Percentiles rank a stretch among this genome's conserved stretches.
phyloP scores from a whole-genome alignment of 2,329 filamentous ascomycete genomes.

The Shiraia bambusicola region DNA sequence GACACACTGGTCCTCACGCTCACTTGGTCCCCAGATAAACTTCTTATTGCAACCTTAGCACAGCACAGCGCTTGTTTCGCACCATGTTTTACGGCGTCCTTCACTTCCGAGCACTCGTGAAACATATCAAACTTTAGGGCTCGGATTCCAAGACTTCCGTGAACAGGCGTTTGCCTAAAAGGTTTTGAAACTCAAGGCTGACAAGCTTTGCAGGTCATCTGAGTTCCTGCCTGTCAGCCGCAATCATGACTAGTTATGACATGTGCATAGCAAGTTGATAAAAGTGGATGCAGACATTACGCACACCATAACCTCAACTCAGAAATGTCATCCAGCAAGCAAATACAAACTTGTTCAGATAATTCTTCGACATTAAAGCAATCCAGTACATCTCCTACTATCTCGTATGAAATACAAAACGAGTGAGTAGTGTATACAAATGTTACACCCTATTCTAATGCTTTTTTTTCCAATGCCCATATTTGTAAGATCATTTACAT shows the following conservation, averaged over 20 bases:
- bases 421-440: conserved; percentile 3
- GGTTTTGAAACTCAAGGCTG: conserved; percentile 24
- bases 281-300: too few relatives aligned
- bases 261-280: neutral
- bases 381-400: neutral
- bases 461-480: neutral
- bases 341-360: too few relatives aligned
- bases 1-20: too few relatives aligned
- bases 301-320: too few relatives aligned
- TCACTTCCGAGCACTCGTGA: neutral
- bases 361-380: too few relatives aligned
- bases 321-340: too few relatives aligned
- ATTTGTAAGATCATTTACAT: neutral
- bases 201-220: conserved; percentile 1
- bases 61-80: neutral
- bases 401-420: neutral
- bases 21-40: too few relatives aligned
- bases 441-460: neutral
- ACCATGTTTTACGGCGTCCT: neutral
- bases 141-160: too few relatives aligned
- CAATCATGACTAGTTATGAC: neutral
- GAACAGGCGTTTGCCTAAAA: conserved; percentile 8
- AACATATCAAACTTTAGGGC: conserved; percentile 1
- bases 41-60: too few relatives aligned
- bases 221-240: neutral